Evolutionary conservation across 768 basidiomycete genomes (phyloP), one percentile per base, ranked within the genome.

Genomic region (Grammothele lineata): DNA sequence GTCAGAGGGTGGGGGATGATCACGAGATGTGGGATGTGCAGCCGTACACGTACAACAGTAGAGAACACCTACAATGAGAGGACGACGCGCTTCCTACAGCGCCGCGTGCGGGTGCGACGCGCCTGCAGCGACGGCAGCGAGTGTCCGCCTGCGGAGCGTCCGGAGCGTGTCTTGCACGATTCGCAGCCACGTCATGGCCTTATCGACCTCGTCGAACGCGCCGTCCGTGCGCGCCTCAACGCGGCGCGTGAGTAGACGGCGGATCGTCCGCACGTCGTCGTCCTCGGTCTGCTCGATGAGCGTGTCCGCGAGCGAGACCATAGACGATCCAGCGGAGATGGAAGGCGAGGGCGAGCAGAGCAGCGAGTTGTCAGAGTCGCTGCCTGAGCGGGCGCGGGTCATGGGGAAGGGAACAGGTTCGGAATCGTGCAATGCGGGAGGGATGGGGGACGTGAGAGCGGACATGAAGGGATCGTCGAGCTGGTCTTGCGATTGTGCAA

Each of bases 181-280:
- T 38, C 73, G 70, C 17, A 86, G 62, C 84, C 85, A 87, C 1
- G 64, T 66, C 18, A 68, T 69, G 26, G 73, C 72, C 52, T 73
- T 76, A 49, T 87, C 83, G 35, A 86, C 69, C 57, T 86, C 81
- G 35, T 81, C 81, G 55, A 76, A 74, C 2, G 80, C 78, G 5
- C 77, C 78, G 14, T 69, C 68, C 43, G 77, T 54, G 37, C 75
- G 66, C 48, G 78, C 74, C 32, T 82, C 78, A 44, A 88, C 75
- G 65, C 86, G 87, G 37, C 81, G 75, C 33, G 80, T 62, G 18
- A 87, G 57, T n/a, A 89, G 62, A 15, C 83, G 72, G 12, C 83
- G 81, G 27, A 86, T 68, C 22, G 73, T 70, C 27, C 76, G 74
- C 10, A 71, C 74, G 50, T 87, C 87, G 39, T 86, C 85, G 35